These are phyloP conservation scores for Mitragyna speciosa DNA, from an alignment of 257 asterid genomes.

Conservation along the genomic window DNA sequence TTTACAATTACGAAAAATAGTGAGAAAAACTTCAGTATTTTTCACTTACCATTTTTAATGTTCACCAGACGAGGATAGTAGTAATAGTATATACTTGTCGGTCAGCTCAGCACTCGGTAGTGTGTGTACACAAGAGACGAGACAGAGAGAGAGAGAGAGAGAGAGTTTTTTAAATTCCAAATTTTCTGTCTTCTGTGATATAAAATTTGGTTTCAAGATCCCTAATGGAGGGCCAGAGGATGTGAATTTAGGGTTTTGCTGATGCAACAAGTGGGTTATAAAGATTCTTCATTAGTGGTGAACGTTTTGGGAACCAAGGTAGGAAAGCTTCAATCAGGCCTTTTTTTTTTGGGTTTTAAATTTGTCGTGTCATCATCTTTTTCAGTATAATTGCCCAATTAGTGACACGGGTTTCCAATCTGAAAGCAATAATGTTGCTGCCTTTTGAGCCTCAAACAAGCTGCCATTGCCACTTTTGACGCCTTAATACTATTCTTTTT, in stretches of 20 bases:
- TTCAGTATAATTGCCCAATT: conserved; percentile 34
- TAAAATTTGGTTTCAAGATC: conserved; percentile 39
- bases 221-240: conserved; percentile 32
- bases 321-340: conserved; percentile 50
- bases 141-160: background rate
- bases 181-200: background rate
- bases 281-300: conserved; percentile 25
- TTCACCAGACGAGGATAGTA: background rate
- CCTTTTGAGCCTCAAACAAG: background rate
- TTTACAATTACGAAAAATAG: background rate
- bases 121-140: background rate
- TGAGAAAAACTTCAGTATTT: background rate
- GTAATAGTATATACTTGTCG: background rate
- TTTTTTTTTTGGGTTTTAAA: conserved; percentile 12
- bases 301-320: conserved; percentile 50
- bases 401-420: conserved; percentile 2
- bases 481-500: conserved; percentile 2
- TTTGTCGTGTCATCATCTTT: conserved; percentile 40
- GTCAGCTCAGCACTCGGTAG: background rate
- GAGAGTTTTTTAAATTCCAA: background rate
- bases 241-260: conserved; percentile 52
- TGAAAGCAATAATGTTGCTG: conserved; percentile 15
- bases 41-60: conserved; percentile 1
- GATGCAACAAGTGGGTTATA: conserved; percentile 47
- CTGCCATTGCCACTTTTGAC: background rate